phyloP scores from a whole-genome alignment of 768 basidiomycete genomes.

The Cantharellus cinnabarinus region DNA sequence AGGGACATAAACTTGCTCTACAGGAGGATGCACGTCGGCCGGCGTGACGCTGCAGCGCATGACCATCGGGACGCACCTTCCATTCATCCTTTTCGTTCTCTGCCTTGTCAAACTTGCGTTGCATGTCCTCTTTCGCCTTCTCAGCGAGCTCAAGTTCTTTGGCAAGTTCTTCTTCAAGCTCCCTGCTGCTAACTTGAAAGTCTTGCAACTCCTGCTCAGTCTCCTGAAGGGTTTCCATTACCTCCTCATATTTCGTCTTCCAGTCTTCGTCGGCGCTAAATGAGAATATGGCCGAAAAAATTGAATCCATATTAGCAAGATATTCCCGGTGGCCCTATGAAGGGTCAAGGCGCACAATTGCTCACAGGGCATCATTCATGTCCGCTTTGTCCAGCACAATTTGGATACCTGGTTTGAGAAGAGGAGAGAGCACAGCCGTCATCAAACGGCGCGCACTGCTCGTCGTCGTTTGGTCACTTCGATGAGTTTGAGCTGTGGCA shows the following conservation, averaged over 20 bases:
- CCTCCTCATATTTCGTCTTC: slow-evolving; percentile 13
- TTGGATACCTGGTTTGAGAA: too few relatives aligned
- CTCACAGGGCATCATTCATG: too few relatives aligned
- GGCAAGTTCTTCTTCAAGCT: slow-evolving; percentile 85
- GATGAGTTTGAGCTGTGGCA: too few relatives aligned
- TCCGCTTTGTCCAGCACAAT: too few relatives aligned
- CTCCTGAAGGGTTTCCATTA: slow-evolving; percentile 65
- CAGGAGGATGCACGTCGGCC: slow-evolving; percentile 8
- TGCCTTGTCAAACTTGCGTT: slow-evolving; percentile 44
- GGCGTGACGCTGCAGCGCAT: neutral
- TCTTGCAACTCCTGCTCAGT: slow-evolving; percentile 73
- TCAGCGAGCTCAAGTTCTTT: slow-evolving; percentile 75
- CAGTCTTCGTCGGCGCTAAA: slow-evolving; percentile 12
- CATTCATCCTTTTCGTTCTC: slow-evolving; percentile 72
- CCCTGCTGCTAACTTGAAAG: slow-evolving; percentile 71
- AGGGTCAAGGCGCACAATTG: too few relatives aligned
- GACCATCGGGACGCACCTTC: slow-evolving; percentile 42
- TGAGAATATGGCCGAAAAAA: too few relatives aligned
- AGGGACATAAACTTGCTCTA: slow-evolving; percentile 56
- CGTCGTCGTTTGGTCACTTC: too few relatives aligned
- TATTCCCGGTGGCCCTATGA: too few relatives aligned
- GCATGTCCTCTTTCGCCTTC: slow-evolving; percentile 62
- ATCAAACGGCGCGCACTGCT: too few relatives aligned
- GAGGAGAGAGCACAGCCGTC: too few relatives aligned
- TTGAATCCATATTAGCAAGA: too few relatives aligned